Evolutionary conservation across 148 eudicot species (phyloP).

Genomic region (Chenopodium suecicum): DNA sequence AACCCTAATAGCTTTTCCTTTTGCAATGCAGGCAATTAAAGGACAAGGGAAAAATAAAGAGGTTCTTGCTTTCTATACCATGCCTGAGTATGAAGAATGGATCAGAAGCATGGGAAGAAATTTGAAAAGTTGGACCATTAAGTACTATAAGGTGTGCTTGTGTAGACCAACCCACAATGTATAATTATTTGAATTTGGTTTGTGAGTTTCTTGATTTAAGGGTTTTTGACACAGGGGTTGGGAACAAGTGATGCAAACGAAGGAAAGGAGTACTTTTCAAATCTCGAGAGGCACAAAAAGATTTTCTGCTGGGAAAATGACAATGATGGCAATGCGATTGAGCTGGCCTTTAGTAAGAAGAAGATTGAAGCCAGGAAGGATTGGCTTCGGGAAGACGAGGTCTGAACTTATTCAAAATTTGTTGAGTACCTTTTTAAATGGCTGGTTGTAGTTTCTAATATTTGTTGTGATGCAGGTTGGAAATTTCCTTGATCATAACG

Average conservation of each 20-base stretch:
- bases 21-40: slow-evolving; percentile 55
- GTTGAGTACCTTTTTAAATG: neutral
- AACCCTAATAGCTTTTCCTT: neutral
- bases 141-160: slow-evolving; percentile 83
- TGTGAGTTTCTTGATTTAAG: neutral
- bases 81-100: slow-evolving; percentile 91
- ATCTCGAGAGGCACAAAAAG: slow-evolving; percentile 67
- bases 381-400: slow-evolving; percentile 91
- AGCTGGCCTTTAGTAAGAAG: slow-evolving; percentile 96
- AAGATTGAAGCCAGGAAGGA: slow-evolving; percentile 94
- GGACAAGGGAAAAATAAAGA: slow-evolving; percentile 30
- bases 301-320: slow-evolving; percentile 76
- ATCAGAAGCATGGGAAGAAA: slow-evolving; percentile 42
- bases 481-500: slow-evolving; percentile 63
- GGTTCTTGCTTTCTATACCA: slow-evolving; percentile 60
- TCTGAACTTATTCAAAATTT: slow-evolving; percentile 20
- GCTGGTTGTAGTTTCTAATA: neutral
- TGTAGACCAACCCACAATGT: neutral
- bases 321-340: slow-evolving; percentile 83
- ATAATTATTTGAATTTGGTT: neutral
- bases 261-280: slow-evolving; percentile 76
- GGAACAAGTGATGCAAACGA: slow-evolving; percentile 81
- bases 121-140: slow-evolving; percentile 68
- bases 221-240: slow-evolving; percentile 59
- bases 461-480: slow-evolving; percentile 61